Evolutionary conservation across 768 basidiomycete species (phyloP).

Genomic region (Lactifluus piperatus): DNA sequence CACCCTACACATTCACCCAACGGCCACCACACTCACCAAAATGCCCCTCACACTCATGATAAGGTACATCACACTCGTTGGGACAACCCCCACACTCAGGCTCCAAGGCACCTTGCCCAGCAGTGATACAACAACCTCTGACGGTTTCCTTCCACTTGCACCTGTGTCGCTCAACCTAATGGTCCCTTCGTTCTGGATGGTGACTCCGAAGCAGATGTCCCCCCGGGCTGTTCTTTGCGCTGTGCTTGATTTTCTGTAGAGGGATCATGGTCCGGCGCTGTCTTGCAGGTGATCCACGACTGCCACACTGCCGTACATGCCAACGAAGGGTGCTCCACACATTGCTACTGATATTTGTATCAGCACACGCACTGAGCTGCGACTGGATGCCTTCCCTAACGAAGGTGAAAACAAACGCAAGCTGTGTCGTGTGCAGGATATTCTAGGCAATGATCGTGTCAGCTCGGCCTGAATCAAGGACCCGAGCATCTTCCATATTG

Average conservation of each 20-base stretch:
- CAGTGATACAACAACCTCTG: no score
- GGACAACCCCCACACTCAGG: no score
- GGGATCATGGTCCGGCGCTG: slow-evolving; percentile 81
- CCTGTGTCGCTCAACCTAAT: no score
- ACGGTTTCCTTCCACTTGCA: no score
- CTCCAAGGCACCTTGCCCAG: no score
- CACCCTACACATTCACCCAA: no score
- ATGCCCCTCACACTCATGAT: no score
- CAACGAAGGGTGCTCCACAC: slow-evolving; percentile 58
- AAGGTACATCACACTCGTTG: no score
- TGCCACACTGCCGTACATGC: slow-evolving; percentile 85
- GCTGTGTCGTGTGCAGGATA: slow-evolving; percentile 71
- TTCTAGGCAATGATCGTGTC: slow-evolving; percentile 39
- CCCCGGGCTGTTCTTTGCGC: no score
- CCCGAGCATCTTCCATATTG: background rate
- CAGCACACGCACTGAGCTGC: slow-evolving; percentile 57
- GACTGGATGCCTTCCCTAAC: slow-evolving; percentile 43
- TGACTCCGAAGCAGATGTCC: no score
- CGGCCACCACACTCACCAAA: no score
- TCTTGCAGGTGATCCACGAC: slow-evolving; percentile 80
- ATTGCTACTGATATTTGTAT: slow-evolving; percentile 93
- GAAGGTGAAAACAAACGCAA: slow-evolving; percentile 68
- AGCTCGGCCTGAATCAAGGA: slow-evolving; percentile 3
- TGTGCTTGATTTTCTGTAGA: slow-evolving; percentile 32
- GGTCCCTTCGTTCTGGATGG: no score